Base-by-base conservation (phyloP, 768 basidiomycete genomes). In the Mycena latifolia region DNA sequence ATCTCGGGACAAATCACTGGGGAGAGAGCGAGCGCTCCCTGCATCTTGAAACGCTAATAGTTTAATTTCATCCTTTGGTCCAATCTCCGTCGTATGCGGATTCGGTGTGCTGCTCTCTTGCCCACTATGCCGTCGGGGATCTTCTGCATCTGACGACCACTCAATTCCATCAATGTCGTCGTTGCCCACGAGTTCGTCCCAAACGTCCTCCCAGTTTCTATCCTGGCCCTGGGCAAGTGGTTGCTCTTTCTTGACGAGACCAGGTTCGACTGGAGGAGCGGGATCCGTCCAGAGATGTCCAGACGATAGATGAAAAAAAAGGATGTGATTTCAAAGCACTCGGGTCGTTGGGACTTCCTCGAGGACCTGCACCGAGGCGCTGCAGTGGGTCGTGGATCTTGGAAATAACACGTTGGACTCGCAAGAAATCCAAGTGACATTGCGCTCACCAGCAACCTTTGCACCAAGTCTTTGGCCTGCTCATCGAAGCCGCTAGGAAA, bases 401-500 rank as follows among this genome's bases (percentile, higher is more conserved):
- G 75, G 51, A 10, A 61, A 55, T 25, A 48, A 10, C 39, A 20
- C n/a, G 27, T 60, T 24, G 46, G 27, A 7, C 20, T n/a, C 8
- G 45, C n/a, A 25, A 29, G 35, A 37, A 28, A 60, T 25, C 55
- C 4, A 33, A 8, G 20, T 45, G 41, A 43, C 20, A 33, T 27
- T 39, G 27, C 20, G 46, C 63, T 53, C 33, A 97, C 95, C 69
- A 99, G 79, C 6, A 99, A 84, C 61, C 83, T 84, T 71, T 87
- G 83, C 22, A 99, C 85, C 51, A 99, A 83, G 77, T 95, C 93
- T 69, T 88, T 87, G 5, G 95, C 95, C 43, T 90, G 85, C 50
- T 84, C 81, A 72, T 97, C 94, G 72, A 98, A 96, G 1, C 88
- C 91, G 11, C 91, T 89, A 0, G 97, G 95, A 74, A 96, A 94